Evolutionary conservation across 1,139 yeast species (phyloP).

Genomic region (Yamadazyma jaroonii): DNA sequence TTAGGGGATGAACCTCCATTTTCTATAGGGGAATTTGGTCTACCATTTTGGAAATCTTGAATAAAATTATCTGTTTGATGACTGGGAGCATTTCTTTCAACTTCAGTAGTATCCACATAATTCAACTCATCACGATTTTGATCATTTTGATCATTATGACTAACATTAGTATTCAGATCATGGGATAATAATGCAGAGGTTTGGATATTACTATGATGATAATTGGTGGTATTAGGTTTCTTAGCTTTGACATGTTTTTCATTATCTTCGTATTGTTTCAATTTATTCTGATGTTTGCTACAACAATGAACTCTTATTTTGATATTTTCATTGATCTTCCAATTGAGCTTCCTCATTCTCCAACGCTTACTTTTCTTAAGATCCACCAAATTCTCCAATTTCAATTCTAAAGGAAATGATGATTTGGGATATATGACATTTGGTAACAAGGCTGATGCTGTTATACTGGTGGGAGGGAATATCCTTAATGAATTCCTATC

Average conservation of each 20-base stretch:
- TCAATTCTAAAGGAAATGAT: constrained; percentile 75
- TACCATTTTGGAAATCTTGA: constrained; percentile 22
- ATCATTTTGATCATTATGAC: neutral
- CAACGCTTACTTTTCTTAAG: constrained; percentile 61
- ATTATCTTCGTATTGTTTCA: constrained; percentile 45
- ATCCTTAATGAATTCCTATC: constrained; percentile 86
- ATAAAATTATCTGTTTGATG: constrained; percentile 25
- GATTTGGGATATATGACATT: constrained; percentile 88
- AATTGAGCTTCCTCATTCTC: constrained; percentile 85
- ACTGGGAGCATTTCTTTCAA: constrained; percentile 22
- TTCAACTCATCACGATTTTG: neutral
- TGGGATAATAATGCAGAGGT: constrained; percentile 24
- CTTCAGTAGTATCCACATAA: constrained; percentile 13
- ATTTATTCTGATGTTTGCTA: constrained; percentile 48
- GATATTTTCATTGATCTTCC: constrained; percentile 87
- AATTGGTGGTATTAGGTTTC: constrained; percentile 13
- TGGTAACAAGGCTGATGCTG: constrained; percentile 84
- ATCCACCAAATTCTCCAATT: constrained; percentile 71
- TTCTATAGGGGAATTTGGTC: too few relatives aligned
- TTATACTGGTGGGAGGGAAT: constrained; percentile 92
- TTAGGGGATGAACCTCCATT: too few relatives aligned
- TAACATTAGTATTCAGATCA: constrained; percentile 5
- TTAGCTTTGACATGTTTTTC: constrained; percentile 24
- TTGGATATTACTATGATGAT: constrained; percentile 42
- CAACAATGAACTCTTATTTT: constrained; percentile 62